These are phyloP conservation scores for Pistacia vera DNA, from an alignment of 345 rosid species.

Conservation along the genomic window DNA sequence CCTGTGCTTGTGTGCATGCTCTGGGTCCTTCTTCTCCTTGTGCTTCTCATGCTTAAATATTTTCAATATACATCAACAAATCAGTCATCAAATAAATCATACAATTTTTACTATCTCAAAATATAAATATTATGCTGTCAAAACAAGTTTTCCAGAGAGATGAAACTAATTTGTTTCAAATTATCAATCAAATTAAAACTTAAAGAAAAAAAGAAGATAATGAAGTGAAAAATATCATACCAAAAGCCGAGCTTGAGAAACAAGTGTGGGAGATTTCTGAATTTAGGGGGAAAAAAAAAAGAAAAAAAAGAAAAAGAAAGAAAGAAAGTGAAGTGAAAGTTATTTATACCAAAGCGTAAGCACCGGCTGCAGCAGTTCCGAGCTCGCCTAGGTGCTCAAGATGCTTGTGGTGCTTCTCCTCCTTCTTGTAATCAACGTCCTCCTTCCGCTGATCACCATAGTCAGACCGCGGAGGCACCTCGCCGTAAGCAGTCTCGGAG, in stretches of 20 bases:
- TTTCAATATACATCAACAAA: too few species aligned
- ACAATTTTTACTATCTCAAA: too few species aligned
- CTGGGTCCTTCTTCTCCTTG: conserved; percentile 53
- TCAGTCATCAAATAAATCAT: too few species aligned
- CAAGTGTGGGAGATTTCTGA: too few species aligned
- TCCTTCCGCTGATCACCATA: too few species aligned
- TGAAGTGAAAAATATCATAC: too few species aligned
- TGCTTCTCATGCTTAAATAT: conserved; percentile 51
- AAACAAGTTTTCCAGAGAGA: neutral
- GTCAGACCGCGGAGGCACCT: too few species aligned
- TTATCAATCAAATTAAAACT: neutral
- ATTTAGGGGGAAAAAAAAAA: too few species aligned
- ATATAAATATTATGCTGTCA: too few species aligned
- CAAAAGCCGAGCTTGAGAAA: too few species aligned
- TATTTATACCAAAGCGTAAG: conserved; percentile 53
- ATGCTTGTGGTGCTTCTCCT: conserved; percentile 71
- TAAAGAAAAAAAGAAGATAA: neutral
- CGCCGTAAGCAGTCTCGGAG: too few species aligned
- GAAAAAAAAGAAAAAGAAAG: too few species aligned
- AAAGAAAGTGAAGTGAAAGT: neutral
- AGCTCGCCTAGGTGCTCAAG: conserved; percentile 53
- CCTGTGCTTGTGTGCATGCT: conserved; percentile 65
- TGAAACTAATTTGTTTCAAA: neutral
- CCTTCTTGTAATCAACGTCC: conserved; percentile 40
- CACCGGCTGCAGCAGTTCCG: conserved; percentile 46